A percentile compares a stretch with the other conserved stretches of the same genome.
These are phyloP conservation scores for Crithidia expoeki DNA, from an alignment of 208 protist genomes.

Conservation along the genomic window DNA sequence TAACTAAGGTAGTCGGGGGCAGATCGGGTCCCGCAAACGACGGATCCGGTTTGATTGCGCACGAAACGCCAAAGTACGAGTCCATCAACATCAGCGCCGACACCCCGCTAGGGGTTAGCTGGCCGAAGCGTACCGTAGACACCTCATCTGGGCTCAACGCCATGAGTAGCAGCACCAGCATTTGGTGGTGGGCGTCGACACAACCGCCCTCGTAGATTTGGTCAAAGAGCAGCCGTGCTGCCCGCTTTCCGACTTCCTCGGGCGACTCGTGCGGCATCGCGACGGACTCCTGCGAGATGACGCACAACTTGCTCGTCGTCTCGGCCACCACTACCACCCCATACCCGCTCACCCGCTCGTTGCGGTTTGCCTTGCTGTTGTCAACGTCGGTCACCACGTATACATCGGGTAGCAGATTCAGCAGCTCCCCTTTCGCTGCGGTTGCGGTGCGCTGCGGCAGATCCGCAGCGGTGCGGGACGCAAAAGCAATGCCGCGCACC, in stretches of 20 bases:
- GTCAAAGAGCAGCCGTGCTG: constrained; percentile 81
- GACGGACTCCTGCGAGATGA: constrained; percentile 86
- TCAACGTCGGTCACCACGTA: constrained; percentile 94
- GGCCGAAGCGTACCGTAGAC: constrained; percentile 90
- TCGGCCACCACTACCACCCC: constrained; percentile 93
- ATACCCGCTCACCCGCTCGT: constrained; percentile 76
- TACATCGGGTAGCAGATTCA: constrained; percentile 91
- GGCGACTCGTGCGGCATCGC: constrained; percentile 72
- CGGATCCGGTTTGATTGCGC: constrained; percentile 78
- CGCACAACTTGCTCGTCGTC: constrained; percentile 83
- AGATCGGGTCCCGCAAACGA: constrained; percentile 54
- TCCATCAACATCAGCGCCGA: constrained; percentile 89
- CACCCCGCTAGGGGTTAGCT: constrained; percentile 64
- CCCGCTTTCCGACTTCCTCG: constrained; percentile 83
- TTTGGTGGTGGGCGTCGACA: constrained; percentile 91
- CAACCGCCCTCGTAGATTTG: constrained; percentile 89
- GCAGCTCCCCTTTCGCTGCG: constrained; percentile 86
- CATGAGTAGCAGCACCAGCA: constrained; percentile 92
- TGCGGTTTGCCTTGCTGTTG: constrained; percentile 51
- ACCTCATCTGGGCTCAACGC: constrained; percentile 90
- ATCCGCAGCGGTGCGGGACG: constrained; percentile 81
- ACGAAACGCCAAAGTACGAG: constrained; percentile 85
- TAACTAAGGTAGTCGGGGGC: constrained; percentile 76
- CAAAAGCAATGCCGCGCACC: constrained; percentile 93
- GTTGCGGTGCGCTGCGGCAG: constrained; percentile 88